Evolutionary conservation across 768 basidiomycete species (phyloP), one percentile per base, ranked within the genome.

Genomic region (Lactarius akahatsu): DNA sequence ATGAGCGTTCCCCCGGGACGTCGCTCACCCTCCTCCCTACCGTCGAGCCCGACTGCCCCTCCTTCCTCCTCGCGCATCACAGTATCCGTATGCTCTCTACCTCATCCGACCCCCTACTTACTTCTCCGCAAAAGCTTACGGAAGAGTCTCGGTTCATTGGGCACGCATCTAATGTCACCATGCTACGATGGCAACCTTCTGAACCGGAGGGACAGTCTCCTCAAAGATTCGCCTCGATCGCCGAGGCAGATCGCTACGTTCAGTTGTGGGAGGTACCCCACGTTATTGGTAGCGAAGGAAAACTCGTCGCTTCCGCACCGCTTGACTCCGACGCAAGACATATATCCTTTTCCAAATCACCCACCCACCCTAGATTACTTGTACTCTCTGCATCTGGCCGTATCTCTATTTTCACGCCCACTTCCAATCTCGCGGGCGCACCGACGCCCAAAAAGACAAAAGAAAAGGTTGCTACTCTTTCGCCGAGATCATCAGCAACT

Each of bases 271-370:
- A 84, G 65, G 73, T 83, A 26, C 79, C 82, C 43, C 74, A 79
- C 47, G 74, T 74, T 3, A 72, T 79, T 11, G 75, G 77, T 18
- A 70, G 73, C 16, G 80, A 83, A 70, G 85, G 86, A 38, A 84
- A 78, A 69, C 78, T 86, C n/a, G 72, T 82, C 23, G 87, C 87
- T 18, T 85, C 85, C 5, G 80, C 86, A 5, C 82, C 87, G 16
- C 77, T 90, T 18, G 89, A 90, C 73, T 84, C 87, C 3, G 84
- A 86, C 65, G 85, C 84, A n/a, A 80, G 83, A 26, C 73, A 75
- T 23, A 78, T 86, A 65, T 41, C 72, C 41, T 71, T 75, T 23
- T 68, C 72, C 11, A 41, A 40, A 28, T 70, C 76, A 57, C 76
- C 13, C 68, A 71, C 62, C 76, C 76, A 58, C 78, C 79, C 67